Conservation (phyloP, 176 grass and related monocot species). For the Eleusine indica region DNA sequence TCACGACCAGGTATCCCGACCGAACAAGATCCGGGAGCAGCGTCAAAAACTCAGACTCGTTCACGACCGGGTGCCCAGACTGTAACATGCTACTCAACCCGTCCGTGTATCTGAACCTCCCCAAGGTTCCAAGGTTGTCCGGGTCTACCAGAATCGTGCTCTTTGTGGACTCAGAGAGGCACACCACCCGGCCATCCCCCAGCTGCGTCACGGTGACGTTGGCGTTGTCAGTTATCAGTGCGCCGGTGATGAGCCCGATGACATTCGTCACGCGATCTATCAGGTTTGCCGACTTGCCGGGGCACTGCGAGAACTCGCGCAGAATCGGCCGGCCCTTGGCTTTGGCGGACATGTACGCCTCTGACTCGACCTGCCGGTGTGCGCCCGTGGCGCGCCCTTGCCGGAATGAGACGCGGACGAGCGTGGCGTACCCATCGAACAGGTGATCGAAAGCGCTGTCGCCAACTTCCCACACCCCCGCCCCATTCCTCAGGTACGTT, state of each 20-base stretch:
- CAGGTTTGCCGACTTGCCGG: not conserved
- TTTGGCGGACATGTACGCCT: constrained; percentile 65
- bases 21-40: constrained; percentile 60
- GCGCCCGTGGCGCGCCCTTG: constrained; percentile 41
- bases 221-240: not conserved
- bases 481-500: constrained; percentile 92
- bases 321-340: constrained; percentile 65
- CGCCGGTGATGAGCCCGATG: not conserved
- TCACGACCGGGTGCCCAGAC: constrained; percentile 66
- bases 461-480: constrained; percentile 89
- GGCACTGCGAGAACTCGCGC: constrained; percentile 1
- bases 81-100: constrained; percentile 55
- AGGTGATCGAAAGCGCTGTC: constrained; percentile 87
- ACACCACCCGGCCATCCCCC: constrained; percentile 88
- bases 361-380: constrained; percentile 92
- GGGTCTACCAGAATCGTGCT: constrained; percentile 63
- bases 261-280: not conserved
- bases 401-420: constrained; percentile 80
- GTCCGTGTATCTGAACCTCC: constrained; percentile 51
- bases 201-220: constrained; percentile 41
- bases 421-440: constrained; percentile 93
- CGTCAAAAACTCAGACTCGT: constrained; percentile 58
- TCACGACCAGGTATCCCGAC: constrained; percentile 49
- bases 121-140: constrained; percentile 53
- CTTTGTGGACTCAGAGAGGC: constrained; percentile 70